These are phyloP conservation scores for Ambrosia hybrid DNA, from an alignment of 140 eudicot genomes.

Conservation along the genomic window DNA sequence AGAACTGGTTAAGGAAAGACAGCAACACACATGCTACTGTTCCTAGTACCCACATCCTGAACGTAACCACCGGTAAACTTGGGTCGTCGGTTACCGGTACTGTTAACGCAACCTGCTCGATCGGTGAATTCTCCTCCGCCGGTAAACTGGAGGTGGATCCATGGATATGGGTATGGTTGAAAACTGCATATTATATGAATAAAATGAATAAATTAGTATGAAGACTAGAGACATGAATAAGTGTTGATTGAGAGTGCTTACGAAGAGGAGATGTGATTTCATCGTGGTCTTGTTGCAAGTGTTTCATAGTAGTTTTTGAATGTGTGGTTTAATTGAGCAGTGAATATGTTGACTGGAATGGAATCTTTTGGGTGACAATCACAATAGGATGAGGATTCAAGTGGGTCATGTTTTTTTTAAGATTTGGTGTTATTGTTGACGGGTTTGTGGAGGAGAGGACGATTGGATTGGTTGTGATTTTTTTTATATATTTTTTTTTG, in stretches of 20 bases:
- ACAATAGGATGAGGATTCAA: background rate
- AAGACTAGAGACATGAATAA: background rate
- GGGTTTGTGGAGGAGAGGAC: background rate
- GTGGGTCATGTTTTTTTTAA: background rate
- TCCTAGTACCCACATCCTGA: slow-evolving; percentile 90
- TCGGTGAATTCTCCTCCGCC: slow-evolving; percentile 56
- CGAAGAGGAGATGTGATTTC: slow-evolving; percentile 69
- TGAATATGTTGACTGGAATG: background rate
- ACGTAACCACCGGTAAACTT: slow-evolving; percentile 63
- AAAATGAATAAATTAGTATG: background rate
- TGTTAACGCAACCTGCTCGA: slow-evolving; percentile 89
- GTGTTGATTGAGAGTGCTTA: slow-evolving; percentile 27
- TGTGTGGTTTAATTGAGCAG: background rate
- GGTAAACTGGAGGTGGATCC: slow-evolving; percentile 28
- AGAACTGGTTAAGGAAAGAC: slow-evolving; percentile 89
- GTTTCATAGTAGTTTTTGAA: slow-evolving; percentile 16
- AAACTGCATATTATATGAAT: slow-evolving; percentile 43
- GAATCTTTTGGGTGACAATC: slow-evolving; percentile 5
- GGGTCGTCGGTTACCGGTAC: slow-evolving; percentile 79
- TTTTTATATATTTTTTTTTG: too few species aligned
- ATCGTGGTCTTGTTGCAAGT: background rate
- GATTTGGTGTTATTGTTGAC: slow-evolving; percentile 21
- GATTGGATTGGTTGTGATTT: background rate
- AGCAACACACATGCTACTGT: slow-evolving; percentile 59
- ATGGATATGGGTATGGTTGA: slow-evolving; percentile 10